Evolutionary conservation across 2,329 filamentous ascomycete genomes (phyloP).

Genomic region (Aspergillus tubingensis): DNA sequence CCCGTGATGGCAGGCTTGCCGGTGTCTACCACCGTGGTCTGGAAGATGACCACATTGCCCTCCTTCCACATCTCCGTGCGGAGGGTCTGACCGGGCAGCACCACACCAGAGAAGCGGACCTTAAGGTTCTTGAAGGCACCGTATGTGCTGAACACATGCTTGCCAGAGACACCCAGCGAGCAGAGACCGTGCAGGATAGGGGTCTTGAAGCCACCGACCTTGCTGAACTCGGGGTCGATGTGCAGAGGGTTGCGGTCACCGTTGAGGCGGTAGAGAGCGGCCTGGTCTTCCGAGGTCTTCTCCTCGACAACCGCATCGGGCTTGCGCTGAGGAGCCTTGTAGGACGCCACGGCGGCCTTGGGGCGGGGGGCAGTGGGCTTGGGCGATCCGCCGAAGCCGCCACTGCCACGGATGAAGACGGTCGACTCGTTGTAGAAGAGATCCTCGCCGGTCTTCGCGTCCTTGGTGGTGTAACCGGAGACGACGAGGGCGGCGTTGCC

Average conservation of each 20-base stretch:
- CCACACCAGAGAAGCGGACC: slow-evolving; percentile 83
- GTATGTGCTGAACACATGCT: slow-evolving; percentile 83
- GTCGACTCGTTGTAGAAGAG: slow-evolving; percentile 96
- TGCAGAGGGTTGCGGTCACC: slow-evolving; percentile 97
- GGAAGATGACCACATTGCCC: slow-evolving; percentile 75
- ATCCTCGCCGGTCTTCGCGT: slow-evolving; percentile 81
- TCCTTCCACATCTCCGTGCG: slow-evolving; percentile 95
- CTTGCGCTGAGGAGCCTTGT: slow-evolving; percentile 73
- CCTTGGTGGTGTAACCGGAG: slow-evolving; percentile 76
- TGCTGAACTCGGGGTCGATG: slow-evolving; percentile 91
- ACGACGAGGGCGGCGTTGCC: slow-evolving; percentile 84
- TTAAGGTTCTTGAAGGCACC: slow-evolving; percentile 89
- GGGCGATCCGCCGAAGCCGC: slow-evolving; percentile 82
- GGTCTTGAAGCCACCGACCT: slow-evolving; percentile 89
- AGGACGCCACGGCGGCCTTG: slow-evolving; percentile 75
- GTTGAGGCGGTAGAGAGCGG: slow-evolving; percentile 86
- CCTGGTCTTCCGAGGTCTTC: slow-evolving; percentile 85
- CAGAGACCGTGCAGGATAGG: slow-evolving; percentile 97
- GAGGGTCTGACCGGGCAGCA: slow-evolving; percentile 84
- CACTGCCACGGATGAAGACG: slow-evolving; percentile 88
- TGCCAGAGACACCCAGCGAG: slow-evolving; percentile 87
- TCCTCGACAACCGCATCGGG: slow-evolving; percentile 84
- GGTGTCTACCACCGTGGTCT: slow-evolving; percentile 87
- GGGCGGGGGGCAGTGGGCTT: slow-evolving; percentile 69
- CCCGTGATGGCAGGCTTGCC: slow-evolving; percentile 84